Base-by-base conservation (phyloP, 2,329 filamentous ascomycete genomes). In the Fusarium praegraminearum region DNA sequence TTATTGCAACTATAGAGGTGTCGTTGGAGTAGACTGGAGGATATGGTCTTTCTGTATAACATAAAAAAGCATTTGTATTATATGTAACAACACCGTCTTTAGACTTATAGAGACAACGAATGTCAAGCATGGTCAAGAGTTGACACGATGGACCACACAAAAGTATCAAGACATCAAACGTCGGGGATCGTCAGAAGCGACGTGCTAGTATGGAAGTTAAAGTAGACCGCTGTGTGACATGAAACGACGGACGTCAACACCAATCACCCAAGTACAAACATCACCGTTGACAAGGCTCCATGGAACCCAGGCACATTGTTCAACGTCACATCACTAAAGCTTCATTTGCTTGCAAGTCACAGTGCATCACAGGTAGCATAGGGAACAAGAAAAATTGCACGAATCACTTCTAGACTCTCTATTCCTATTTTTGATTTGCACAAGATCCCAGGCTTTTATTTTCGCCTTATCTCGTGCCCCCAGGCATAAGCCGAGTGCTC, bases 351-450 rank as follows among this genome's bases (percentile, higher is more conserved):
- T 22, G 7, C 20, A n/a, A 9, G 11, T 57, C 43, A 47, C 40
- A 36, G 51, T 47, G 58, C 35, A 33, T 50, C 35, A 45, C 36
- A 45, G 18, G 36, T 44, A 53, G 50, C 47, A 51, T 62, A 3
- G 11, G 47, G 35, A 61, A 60, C 49, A 52, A 47, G 24, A 65
- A 62, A 64, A 26, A 45, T 67, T 75, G 70, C 70, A 75, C 62
- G 73, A 79, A 79, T 80, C 79, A 80, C 78, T 80, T 81, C 80
- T 80, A 78, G 81, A 82, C 80, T 84, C 82, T 84, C 82, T 84
- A 83, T 79, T 80, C 81, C 81, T 81, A 40, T 80, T 79, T 79
- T 78, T 80, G 77, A 79, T 80, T 78, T 80, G 79, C 81, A 84
- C 82, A 83, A 78, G 74, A 77, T 79, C 78, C 79, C 73, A 78